phyloP scores from a whole-genome alignment of 768 basidiomycete species.

The Amanita rubescens region DNA sequence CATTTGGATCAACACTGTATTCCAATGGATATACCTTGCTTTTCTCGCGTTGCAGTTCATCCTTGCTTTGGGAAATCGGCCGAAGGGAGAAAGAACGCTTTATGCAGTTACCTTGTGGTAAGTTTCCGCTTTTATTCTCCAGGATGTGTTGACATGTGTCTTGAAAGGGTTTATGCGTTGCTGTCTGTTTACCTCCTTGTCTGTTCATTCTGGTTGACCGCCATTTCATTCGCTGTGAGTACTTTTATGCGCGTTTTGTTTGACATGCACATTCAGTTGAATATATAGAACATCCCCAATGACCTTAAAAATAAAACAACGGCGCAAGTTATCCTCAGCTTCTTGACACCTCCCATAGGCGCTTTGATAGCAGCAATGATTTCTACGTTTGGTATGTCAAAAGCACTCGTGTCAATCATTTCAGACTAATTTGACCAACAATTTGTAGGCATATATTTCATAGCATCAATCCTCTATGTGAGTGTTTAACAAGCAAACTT shows the following conservation, averaged over 20 bases:
- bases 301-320: conserved; percentile 42
- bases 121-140: not conserved
- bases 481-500: conserved; percentile 21
- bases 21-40: conserved; percentile 84
- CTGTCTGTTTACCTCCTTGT: conserved; percentile 78
- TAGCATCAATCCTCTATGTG: conserved; percentile 81
- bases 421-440: conserved; percentile 12
- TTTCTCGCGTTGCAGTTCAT: conserved; percentile 73
- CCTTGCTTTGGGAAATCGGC: conserved; percentile 67
- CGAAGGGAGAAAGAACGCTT: conserved; percentile 77
- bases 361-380: conserved; percentile 80
- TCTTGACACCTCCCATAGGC: conserved; percentile 73
- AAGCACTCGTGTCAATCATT: not conserved
- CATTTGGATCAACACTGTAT: conserved; percentile 75
- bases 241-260: not conserved
- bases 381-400: conserved; percentile 69
- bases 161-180: conserved; percentile 70
- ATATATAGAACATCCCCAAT: conserved; percentile 42
- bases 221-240: conserved; percentile 67
- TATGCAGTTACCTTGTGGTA: conserved; percentile 73
- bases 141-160: not conserved
- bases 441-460: conserved; percentile 62
- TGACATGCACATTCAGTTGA: not conserved
- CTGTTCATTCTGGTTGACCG: conserved; percentile 82
- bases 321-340: conserved; percentile 42